A percentile compares a stretch with the other conserved stretches of the same genome.
phyloP scores from a whole-genome alignment of 768 basidiomycete species.

The Phanerochaete carnosa region DNA sequence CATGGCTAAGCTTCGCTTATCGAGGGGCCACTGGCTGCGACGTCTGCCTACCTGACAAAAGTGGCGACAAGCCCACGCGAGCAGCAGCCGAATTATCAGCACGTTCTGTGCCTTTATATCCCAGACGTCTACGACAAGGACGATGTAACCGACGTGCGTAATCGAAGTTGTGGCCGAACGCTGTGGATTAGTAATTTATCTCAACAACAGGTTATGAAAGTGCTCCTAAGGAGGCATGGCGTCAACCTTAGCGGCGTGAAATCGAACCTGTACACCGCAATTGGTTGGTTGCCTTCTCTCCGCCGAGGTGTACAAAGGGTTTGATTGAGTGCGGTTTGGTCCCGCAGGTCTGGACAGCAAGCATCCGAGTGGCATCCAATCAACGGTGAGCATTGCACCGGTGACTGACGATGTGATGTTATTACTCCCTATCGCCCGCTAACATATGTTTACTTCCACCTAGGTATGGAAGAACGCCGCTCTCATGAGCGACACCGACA shows the following conservation, averaged over 20 bases:
- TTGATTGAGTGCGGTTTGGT: background rate
- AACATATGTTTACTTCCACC: background rate
- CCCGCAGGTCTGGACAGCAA: conserved; percentile 69
- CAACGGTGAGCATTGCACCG: conserved; percentile 46
- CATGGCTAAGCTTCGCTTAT: conserved; percentile 51
- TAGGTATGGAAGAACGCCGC: conserved; percentile 69
- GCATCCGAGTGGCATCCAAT: conserved; percentile 67
- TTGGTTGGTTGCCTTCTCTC: conserved; percentile 38
- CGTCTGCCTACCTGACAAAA: conserved; percentile 55
- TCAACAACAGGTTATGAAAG: conserved; percentile 56
- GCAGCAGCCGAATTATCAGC: conserved; percentile 49
- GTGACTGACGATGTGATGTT: background rate
- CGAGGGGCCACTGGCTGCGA: conserved; percentile 58
- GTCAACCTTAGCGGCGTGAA: conserved; percentile 67
- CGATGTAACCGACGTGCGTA: conserved; percentile 48
- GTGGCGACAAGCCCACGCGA: conserved; percentile 59
- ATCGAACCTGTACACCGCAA: conserved; percentile 61
- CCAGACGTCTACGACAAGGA: conserved; percentile 69
- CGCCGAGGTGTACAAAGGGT: background rate
- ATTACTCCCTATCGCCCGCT: background rate
- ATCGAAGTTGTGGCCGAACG: background rate
- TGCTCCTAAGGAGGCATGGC: conserved; percentile 64
- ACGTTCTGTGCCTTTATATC: conserved; percentile 69
- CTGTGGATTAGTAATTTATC: background rate
- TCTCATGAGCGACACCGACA: conserved; percentile 56